Base-by-base conservation (phyloP, 2,329 filamentous ascomycete species). In the Claviceps arundinis region DNA sequence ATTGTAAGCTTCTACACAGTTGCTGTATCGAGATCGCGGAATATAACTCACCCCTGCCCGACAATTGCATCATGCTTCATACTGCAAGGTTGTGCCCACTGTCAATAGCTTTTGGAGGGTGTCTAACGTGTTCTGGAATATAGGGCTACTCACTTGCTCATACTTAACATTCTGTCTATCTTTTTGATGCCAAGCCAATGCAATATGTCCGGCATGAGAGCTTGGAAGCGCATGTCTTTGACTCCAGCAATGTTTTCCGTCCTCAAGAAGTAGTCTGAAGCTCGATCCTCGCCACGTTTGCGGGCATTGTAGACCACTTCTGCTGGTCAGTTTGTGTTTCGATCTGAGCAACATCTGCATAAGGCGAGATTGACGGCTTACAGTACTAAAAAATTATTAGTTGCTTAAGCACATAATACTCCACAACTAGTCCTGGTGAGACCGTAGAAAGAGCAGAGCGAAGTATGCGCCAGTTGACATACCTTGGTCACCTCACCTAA, bases 231-330 rank as follows among this genome's bases (percentile, higher is more conserved):
- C 91, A 97, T 97, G 60, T 82, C 85, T 68, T 95, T 95, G 58
- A 97, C 91, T 55, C 93, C 93, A 8, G 93, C 93, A 65, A 98
- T 94, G 66, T 96, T 95, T 70, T 96, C 91, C n/a, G 91, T 97
- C 53, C 93, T 79, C 70, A 91, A 85, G 74, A 97, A 97, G 71
- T 97, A 97, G 67, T 95, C 89, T 60, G 85, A 91, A 22, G 89
- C 89, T 54, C 80, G 80, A 68, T 90, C 86, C 57, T 81, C 78
- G 57, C 85, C 85, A 60, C 86, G 82, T 71, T 91, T 93, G 58
- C 84, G 76, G 49, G 86, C 86, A 65, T 91, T 93, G 73, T 91
- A 85, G 47, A 84, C 80, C 55, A 84, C 76, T 65, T 55, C 42
- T 47, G 51, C 30, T 51, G 14, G 17, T 48, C 48, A 49, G 54